phyloP scores from a whole-genome alignment of 345 rosid species.

The Euphorbia pulcherrima region DNA sequence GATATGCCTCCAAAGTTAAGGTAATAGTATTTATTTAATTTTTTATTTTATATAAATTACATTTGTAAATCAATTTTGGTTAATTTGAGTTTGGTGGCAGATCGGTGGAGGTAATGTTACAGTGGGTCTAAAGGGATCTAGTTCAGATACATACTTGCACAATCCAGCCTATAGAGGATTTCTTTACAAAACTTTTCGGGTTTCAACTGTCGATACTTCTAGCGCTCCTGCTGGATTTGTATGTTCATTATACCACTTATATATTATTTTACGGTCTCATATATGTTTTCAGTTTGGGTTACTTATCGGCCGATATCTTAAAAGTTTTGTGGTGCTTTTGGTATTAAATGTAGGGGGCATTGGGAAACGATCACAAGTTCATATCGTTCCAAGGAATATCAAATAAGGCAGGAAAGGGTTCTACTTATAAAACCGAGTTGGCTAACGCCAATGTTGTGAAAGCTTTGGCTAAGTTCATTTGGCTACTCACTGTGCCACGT shows the following conservation, averaged over 20 bases:
- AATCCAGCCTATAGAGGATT: constrained; percentile 4
- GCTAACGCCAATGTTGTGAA: not conserved
- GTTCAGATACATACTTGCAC: not conserved
- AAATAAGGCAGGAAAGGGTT: not conserved
- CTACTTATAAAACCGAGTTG: not conserved
- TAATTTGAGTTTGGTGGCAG: not conserved
- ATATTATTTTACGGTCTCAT: too few relatives aligned
- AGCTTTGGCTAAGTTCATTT: not conserved
- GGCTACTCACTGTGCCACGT: too few relatives aligned
- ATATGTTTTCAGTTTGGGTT: too few relatives aligned
- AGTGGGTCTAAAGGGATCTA: not conserved
- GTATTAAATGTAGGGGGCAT: too few relatives aligned
- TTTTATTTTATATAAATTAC: too few relatives aligned
- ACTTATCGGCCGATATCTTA: too few relatives aligned
- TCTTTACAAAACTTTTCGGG: not conserved
- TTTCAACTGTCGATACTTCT: not conserved
- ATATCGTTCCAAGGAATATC: not conserved
- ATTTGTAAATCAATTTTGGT: too few relatives aligned
- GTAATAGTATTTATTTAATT: not conserved
- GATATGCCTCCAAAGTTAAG: not conserved
- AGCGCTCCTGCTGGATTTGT: constrained; percentile 7
- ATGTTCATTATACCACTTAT: too few relatives aligned
- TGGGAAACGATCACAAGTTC: too few relatives aligned
- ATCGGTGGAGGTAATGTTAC: not conserved
- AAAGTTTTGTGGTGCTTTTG: too few relatives aligned